Evolutionary conservation across 331 rosid species (phyloP).

Genomic region (Dryas integrifolia): DNA sequence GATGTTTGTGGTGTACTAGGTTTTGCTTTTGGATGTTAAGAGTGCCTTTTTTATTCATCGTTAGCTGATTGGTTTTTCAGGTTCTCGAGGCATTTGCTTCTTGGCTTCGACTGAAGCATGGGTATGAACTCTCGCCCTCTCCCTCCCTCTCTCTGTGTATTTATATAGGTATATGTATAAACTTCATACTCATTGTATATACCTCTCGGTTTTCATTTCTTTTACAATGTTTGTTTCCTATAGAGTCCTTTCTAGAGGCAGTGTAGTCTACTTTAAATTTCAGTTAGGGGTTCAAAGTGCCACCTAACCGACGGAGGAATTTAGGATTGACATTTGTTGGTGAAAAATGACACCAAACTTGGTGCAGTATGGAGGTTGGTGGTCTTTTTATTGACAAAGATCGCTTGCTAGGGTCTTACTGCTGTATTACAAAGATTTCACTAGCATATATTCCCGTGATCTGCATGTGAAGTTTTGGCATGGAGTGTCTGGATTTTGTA

Average conservation of each 20-base stretch:
- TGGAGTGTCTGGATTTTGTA: neutral
- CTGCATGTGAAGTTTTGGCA: neutral
- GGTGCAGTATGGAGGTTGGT: neutral
- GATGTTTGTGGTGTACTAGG: constrained; percentile 8
- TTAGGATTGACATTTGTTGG: neutral
- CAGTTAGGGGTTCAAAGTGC: neutral
- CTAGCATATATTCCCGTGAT: neutral
- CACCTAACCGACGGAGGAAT: neutral
- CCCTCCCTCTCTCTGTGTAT: neutral
- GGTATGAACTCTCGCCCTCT: constrained; percentile 48
- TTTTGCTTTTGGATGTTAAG: constrained; percentile 5
- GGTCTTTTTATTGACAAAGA: neutral
- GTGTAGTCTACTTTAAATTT: neutral
- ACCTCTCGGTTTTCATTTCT: neutral
- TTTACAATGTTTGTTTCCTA: constrained; percentile 5
- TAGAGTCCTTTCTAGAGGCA: neutral
- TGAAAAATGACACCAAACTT: neutral
- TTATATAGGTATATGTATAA: neutral
- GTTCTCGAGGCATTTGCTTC: constrained; percentile 99
- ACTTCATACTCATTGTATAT: neutral
- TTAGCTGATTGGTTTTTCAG: constrained; percentile 45
- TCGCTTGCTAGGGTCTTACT: neutral
- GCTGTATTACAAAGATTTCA: neutral
- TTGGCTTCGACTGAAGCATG: constrained; percentile 98
- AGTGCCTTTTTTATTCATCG: constrained; percentile 24